phyloP scores from a whole-genome alignment of 495 filamentous ascomycete species.

The Parathielavia hyrcaniae region DNA sequence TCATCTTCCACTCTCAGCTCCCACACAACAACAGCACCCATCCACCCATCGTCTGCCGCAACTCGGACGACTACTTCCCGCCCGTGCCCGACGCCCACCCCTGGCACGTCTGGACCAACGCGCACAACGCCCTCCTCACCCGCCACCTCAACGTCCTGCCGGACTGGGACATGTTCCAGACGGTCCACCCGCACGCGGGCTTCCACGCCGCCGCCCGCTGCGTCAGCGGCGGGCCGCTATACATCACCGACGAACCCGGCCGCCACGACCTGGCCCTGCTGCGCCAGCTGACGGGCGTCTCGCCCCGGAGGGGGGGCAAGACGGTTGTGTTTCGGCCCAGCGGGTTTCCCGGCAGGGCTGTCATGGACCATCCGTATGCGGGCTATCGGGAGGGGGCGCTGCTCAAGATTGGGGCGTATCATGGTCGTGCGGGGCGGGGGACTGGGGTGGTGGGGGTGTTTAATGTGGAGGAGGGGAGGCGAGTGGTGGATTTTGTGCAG shows the following conservation, averaged over 20 bases:
- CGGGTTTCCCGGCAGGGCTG: constrained; percentile 61
- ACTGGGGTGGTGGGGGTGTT: constrained; percentile 78
- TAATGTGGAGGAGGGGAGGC: constrained; percentile 58
- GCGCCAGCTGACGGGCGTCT: constrained; percentile 65
- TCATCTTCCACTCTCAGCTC: constrained; percentile 76
- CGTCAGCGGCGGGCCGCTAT: constrained; percentile 85
- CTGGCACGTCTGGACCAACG: constrained; percentile 93
- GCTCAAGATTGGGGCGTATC: constrained; percentile 72
- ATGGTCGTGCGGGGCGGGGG: constrained; percentile 54
- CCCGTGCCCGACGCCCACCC: constrained; percentile 61
- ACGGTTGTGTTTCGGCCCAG: constrained; percentile 74
- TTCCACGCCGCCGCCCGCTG: constrained; percentile 89
- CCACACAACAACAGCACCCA: constrained; percentile 57
- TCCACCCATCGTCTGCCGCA: constrained; percentile 67
- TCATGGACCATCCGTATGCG: constrained; percentile 64
- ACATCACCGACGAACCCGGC: constrained; percentile 84
- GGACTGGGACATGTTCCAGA: constrained; percentile 99
- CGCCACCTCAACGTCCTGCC: constrained; percentile 53
- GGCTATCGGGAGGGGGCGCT: constrained; percentile 61
- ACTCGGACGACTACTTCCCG: constrained; percentile 93
- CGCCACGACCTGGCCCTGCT: constrained; percentile 70
- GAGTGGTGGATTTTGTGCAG: constrained; percentile 58
- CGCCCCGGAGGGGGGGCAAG: constrained; percentile 55
- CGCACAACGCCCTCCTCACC: constrained; percentile 82
- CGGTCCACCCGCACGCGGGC: constrained; percentile 62